Percentiles rank a stretch among this genome's conserved stretches.
phyloP scores from a whole-genome alignment of 768 basidiomycete species.

The Hypsizygus marmoreus region DNA sequence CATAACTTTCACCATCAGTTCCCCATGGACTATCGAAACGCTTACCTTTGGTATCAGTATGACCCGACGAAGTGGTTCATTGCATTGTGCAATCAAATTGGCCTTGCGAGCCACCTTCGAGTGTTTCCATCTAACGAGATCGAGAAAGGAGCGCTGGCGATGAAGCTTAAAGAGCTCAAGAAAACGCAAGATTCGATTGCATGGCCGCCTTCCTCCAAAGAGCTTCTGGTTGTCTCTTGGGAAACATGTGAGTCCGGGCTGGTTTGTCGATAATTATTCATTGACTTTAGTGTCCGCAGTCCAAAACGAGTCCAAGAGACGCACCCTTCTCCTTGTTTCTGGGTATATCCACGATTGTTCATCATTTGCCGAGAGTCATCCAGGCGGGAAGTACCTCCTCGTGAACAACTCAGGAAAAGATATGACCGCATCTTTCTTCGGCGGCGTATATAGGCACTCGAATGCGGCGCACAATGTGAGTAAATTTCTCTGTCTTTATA shows the following conservation, averaged over 20 bases:
- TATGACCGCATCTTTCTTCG: slow-evolving; percentile 83
- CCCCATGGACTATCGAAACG: slow-evolving; percentile 85
- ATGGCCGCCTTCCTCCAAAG: slow-evolving; percentile 60
- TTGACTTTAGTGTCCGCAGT: slow-evolving; percentile 38
- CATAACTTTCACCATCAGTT: slow-evolving; percentile 93
- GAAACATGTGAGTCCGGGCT: slow-evolving; percentile 61
- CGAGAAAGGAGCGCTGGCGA: slow-evolving; percentile 75
- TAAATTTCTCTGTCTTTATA: slow-evolving; percentile 5
- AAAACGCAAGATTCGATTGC: slow-evolving; percentile 57
- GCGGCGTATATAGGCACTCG: slow-evolving; percentile 81
- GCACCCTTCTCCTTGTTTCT: slow-evolving; percentile 70
- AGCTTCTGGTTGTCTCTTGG: slow-evolving; percentile 81
- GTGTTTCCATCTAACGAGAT: slow-evolving; percentile 90
- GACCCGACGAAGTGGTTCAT: slow-evolving; percentile 98
- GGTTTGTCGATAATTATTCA: neutral
- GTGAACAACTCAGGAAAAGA: slow-evolving; percentile 71
- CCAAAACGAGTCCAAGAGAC: slow-evolving; percentile 64
- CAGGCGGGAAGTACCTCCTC: slow-evolving; percentile 71
- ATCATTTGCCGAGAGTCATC: slow-evolving; percentile 73
- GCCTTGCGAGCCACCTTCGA: slow-evolving; percentile 80
- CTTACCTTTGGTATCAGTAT: slow-evolving; percentile 81
- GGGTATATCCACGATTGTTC: slow-evolving; percentile 90
- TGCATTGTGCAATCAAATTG: slow-evolving; percentile 54
- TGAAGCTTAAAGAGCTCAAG: slow-evolving; percentile 79
- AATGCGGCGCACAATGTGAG: slow-evolving; percentile 80